phyloP scores from a whole-genome alignment of 164 flowering plant species.

The Platanus orientalis region DNA sequence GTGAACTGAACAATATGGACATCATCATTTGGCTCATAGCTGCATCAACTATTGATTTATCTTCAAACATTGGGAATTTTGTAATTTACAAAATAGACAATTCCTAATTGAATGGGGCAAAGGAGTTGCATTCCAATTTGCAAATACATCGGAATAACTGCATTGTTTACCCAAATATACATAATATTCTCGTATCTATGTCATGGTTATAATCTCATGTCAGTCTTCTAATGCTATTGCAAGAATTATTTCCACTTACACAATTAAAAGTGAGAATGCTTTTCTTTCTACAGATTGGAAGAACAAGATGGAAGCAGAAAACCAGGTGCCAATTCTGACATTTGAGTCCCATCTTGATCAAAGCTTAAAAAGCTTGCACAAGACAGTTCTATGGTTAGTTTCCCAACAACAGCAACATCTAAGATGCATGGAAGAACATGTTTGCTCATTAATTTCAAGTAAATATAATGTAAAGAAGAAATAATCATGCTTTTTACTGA shows the following conservation, averaged over 20 bases:
- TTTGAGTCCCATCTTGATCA: conserved; percentile 75
- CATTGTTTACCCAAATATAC: conserved; percentile 44
- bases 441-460: conserved; percentile 54
- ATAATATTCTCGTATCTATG: background rate
- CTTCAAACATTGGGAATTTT: background rate
- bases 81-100: conserved; percentile 43
- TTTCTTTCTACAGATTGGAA: conserved; percentile 50
- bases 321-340: conserved; percentile 46
- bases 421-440: conserved; percentile 61
- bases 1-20: background rate
- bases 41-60: background rate
- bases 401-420: conserved; percentile 75
- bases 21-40: background rate
- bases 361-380: conserved; percentile 58
- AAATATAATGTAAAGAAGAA: conserved; percentile 58
- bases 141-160: conserved; percentile 62
- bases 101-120: conserved; percentile 56
- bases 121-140: conserved; percentile 52
- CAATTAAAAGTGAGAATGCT: background rate
- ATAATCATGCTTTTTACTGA: background rate
- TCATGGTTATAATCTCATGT: background rate
- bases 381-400: conserved; percentile 51
- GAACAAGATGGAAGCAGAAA: conserved; percentile 58
- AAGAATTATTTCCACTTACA: background rate
- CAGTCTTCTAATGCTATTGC: too few species aligned